Evolutionary conservation across 495 filamentous ascomycete genomes (phyloP).

Genomic region (Penicillium roqueforti): DNA sequence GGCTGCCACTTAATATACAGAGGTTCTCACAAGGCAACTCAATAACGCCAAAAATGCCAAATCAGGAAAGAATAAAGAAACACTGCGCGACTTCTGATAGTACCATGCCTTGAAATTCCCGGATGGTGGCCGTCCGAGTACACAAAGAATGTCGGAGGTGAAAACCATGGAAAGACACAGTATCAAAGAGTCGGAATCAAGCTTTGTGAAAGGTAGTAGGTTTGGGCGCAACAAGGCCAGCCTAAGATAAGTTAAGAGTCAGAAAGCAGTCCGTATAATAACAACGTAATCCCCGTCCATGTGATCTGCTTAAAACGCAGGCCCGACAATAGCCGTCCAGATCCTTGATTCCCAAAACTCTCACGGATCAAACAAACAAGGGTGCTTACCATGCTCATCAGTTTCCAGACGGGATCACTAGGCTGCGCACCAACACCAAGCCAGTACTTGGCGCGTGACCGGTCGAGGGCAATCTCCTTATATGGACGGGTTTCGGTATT

Average conservation of each 20-base stretch:
- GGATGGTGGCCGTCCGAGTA: background rate
- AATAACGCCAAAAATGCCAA: slow-evolving; percentile 39
- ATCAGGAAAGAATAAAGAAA: slow-evolving; percentile 6
- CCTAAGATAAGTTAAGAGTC: slow-evolving; percentile 13
- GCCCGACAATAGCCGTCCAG: background rate
- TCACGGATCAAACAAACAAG: background rate
- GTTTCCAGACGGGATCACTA: slow-evolving; percentile 78
- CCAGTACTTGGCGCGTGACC: slow-evolving; percentile 83
- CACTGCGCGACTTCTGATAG: slow-evolving; percentile 1
- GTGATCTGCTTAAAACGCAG: background rate
- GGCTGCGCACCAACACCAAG: slow-evolving; percentile 94
- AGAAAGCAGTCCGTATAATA: slow-evolving; percentile 1
- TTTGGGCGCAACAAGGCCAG: slow-evolving; percentile 31
- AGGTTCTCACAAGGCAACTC: slow-evolving; percentile 22
- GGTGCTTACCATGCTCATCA: slow-evolving; percentile 74
- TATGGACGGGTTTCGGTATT: slow-evolving; percentile 55
- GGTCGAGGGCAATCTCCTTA: slow-evolving; percentile 90
- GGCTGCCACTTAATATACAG: slow-evolving; percentile 15
- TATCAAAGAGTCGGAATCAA: slow-evolving; percentile 6
- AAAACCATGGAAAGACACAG: background rate
- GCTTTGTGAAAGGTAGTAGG: slow-evolving; percentile 26
- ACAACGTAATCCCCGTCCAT: background rate
- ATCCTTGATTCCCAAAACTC: background rate
- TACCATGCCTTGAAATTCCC: background rate
- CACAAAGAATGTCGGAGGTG: slow-evolving; percentile 1